Conservation (phyloP, 306 rosid genomes). For the Rosa lucieae region DNA sequence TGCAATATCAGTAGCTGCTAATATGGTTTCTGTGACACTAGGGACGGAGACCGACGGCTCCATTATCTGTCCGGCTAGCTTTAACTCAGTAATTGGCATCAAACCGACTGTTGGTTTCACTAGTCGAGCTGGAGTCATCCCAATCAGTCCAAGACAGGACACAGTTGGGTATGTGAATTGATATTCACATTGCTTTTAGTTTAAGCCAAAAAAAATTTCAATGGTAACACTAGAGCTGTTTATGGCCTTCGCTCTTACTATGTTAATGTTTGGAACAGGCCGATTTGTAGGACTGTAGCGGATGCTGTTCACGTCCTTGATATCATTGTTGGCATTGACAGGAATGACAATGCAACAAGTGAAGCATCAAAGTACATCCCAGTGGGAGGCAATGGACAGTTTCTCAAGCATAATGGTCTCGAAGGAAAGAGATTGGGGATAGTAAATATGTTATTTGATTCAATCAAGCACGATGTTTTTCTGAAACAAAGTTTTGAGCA, state of each 20-base stretch:
- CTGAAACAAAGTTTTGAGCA: constrained; percentile 30
- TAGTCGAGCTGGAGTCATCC: no score
- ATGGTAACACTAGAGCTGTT: no score
- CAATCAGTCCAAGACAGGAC: no score
- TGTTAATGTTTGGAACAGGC: constrained; percentile 32
- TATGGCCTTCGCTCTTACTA: not conserved
- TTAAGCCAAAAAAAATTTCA: no score
- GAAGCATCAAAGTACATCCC: constrained; percentile 52
- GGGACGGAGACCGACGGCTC: no score
- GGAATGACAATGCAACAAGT: constrained; percentile 39
- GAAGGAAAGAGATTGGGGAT: constrained; percentile 66
- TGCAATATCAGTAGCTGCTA: no score
- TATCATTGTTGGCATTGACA: constrained; percentile 51
- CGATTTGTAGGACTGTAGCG: constrained; percentile 50
- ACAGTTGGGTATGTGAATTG: no score
- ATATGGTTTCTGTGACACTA: no score
- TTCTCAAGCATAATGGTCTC: constrained; percentile 47
- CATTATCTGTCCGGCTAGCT: no score
- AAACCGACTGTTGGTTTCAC: no score
- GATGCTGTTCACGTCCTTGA: constrained; percentile 56
- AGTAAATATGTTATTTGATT: constrained; percentile 30
- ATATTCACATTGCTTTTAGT: no score
- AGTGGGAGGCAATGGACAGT: constrained; percentile 51
- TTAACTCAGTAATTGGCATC: no score
- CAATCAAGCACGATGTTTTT: constrained; percentile 24